Conservation (phyloP, 352 stramenopile genomes). For the Globisporangium uncinulatum region DNA sequence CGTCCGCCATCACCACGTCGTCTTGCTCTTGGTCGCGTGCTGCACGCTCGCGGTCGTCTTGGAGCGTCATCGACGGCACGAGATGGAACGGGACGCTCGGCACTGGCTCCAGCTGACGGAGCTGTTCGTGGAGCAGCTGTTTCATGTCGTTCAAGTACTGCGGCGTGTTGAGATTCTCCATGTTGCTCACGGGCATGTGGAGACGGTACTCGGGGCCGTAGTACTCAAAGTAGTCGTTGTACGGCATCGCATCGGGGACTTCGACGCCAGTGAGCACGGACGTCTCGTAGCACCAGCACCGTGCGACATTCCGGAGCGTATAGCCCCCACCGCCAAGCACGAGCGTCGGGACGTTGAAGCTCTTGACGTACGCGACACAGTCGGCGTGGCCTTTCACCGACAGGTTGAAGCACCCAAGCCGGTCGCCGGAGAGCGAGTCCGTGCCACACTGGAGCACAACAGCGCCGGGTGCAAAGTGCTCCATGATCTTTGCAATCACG, state of each 20-base stretch:
- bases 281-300: slow-evolving; percentile 94
- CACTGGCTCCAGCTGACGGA: slow-evolving; percentile 94
- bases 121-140: slow-evolving; percentile 91
- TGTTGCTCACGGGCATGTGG: slow-evolving; percentile 94
- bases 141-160: slow-evolving; percentile 90
- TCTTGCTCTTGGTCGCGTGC: slow-evolving; percentile 56
- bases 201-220: slow-evolving; percentile 97
- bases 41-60: slow-evolving; percentile 42
- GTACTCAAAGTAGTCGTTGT: slow-evolving; percentile 99
- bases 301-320: slow-evolving; percentile 96
- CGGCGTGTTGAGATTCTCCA: slow-evolving; percentile 97
- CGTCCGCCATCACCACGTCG: slow-evolving; percentile 58
- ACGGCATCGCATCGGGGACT: slow-evolving; percentile 95
- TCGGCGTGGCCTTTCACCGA: slow-evolving; percentile 96
- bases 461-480: slow-evolving; percentile 93
- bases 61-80: slow-evolving; percentile 46
- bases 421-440: slow-evolving; percentile 97
- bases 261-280: slow-evolving; percentile 92
- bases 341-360: slow-evolving; percentile 95
- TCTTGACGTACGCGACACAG: slow-evolving; percentile 95
- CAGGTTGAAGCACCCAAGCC: slow-evolving; percentile 98
- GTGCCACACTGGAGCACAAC: slow-evolving; percentile 98
- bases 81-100: slow-evolving; percentile 95
- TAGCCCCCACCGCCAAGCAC: slow-evolving; percentile 97
- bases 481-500: slow-evolving; percentile 97